Base-by-base conservation (phyloP, 352 stramenopile genomes). In the Phytophthora hibernalis region DNA sequence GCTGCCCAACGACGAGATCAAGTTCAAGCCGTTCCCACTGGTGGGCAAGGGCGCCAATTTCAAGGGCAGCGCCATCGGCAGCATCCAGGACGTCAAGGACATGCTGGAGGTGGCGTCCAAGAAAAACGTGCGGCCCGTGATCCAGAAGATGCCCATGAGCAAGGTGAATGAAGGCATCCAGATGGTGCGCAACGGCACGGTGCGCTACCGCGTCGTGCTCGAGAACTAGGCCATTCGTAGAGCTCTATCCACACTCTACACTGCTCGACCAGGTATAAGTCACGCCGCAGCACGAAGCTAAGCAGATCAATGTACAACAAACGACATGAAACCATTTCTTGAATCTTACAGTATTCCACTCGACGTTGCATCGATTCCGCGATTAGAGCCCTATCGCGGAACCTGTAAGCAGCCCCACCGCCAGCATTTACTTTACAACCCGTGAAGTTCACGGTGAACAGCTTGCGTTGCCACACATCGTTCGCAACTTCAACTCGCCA, bases 21-120 rank as follows among this genome's bases (percentile, higher is more conserved):
- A 78, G 54, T 85, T 89, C 54, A 61, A 82, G 7, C 57, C 82
- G 35, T 79, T 83, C 52, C 47, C 22, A 6, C 43, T 97, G 10
- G 65, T 97, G 26, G 33, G 53, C 37, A 44, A 58, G 5, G 68
- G 60, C 28, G 47, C 66, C 49, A 75, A 71, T 26, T 75, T 97
- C 51, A 69, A 76, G 22, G 91, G 89, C 50, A 91, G 74, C 48
- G 37, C 77, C 33, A 91, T 97, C 61, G 89, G 91, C 30, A 84
- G 85, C 53, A 85, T 95, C 47, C 54, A 67, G 21, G 83, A 93
- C 47, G 92, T 87, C 22, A 81, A 95, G 65, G 78, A 95, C 31
- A 92, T 96, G 80, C 65, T 97, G 5, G 63, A 92, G 37, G 77
- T 97, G 20, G 94, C 87, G 37, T 74, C 68, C 1, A 59, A 79